These are phyloP conservation scores for Mrakia frigida DNA, from an alignment of 768 basidiomycete genomes.

Conservation along the genomic window DNA sequence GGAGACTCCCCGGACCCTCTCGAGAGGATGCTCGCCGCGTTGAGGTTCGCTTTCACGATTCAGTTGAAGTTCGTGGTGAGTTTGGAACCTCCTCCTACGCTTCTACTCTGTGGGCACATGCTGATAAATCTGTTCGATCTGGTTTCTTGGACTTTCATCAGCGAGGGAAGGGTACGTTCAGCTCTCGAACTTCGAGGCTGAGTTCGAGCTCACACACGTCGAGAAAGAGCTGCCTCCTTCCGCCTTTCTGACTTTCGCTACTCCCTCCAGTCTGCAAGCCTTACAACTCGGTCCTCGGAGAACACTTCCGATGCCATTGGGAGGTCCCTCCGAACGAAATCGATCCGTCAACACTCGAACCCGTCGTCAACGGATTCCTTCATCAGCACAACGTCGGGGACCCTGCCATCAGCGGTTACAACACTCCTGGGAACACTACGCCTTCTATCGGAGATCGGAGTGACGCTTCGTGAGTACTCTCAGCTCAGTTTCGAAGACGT, in stretches of 20 bases:
- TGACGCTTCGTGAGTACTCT: constrained; percentile 7
- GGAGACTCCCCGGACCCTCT: constrained; percentile 90
- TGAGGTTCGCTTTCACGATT: constrained; percentile 84
- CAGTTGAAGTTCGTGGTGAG: constrained; percentile 75
- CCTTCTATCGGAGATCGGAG: background rate
- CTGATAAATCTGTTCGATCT: background rate
- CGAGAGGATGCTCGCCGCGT: constrained; percentile 85
- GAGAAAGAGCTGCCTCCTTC: background rate
- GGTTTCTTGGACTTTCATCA: background rate
- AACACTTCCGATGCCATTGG: constrained; percentile 48
- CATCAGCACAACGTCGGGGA: constrained; percentile 42
- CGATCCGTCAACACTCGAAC: constrained; percentile 42
- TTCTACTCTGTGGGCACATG: background rate
- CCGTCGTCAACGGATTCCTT: constrained; percentile 42
- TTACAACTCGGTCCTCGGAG: constrained; percentile 46
- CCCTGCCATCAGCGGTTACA: constrained; percentile 34
- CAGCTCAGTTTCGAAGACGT: background rate
- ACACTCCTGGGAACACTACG: constrained; percentile 16
- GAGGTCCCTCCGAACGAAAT: constrained; percentile 41
- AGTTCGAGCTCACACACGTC: background rate
- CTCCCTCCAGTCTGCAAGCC: constrained; percentile 68
- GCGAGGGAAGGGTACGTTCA: background rate
- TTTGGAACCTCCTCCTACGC: background rate
- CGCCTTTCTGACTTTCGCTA: background rate
- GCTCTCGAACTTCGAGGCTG: background rate